Evolutionary conservation across 805 yeast genomes (phyloP), one percentile per base, ranked within the genome.

Genomic region (Diddensiella santjacobensis): DNA sequence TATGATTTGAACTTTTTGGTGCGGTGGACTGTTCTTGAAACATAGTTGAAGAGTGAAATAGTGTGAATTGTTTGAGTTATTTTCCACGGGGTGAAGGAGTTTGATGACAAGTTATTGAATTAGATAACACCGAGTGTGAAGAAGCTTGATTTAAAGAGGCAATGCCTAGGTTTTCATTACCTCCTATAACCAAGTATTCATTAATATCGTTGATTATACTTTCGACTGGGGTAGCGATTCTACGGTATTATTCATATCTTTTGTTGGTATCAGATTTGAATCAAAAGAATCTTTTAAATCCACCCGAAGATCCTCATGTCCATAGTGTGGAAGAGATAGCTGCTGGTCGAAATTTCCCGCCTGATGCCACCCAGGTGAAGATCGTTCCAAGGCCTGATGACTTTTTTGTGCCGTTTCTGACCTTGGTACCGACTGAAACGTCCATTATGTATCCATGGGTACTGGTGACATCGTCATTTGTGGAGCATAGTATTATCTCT

Each of bases 381-480:
- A 52, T 39, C 35, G 23, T 54, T 2, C 76, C 78, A 1, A 71
- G 69, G 46, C 76, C 79, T 0, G 71, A 69, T 47, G 74, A 72
- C 42, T 58, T 74, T 30, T 74, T 67, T 50, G 80, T 77, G 3
- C 79, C 80, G 3, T 60, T 73, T 35, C 59, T 77, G n/a, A 73
- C 79, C 1, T 69, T 76, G 44, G 77, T 76, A 18, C 78, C 79
- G 2, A 67, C 71, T 0, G 65, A 61, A 31, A 68, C 35, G 26
- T 30, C 76, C 0, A 66, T 57, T 13, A 22, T 60, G 39, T 53
- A 56, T 33, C 79, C 79, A 3, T 78, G 82, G 81, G 76, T 75
- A 3, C 58, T 78, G 8, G 40, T 75, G 29, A 75, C 81, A 3
- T 59, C 74, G 17, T 55, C 73, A 13, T 70, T 78, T 48, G 71